Conservation (phyloP, 306 rosid genomes). For the Lotus japonicus region DNA sequence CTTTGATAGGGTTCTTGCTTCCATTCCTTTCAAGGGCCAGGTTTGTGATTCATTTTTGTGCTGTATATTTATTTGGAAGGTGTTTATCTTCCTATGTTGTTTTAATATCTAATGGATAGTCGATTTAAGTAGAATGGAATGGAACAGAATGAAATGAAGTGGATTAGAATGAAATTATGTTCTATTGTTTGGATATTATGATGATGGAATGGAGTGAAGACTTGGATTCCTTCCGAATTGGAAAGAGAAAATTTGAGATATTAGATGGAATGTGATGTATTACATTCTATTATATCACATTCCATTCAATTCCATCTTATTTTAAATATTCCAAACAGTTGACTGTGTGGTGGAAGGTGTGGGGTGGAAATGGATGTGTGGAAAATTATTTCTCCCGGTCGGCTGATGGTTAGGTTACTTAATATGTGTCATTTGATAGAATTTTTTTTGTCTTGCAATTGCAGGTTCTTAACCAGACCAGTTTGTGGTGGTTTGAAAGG, state of each 20-base stretch:
- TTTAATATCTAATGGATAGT: too few relatives aligned
- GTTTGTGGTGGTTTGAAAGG: slow-evolving; percentile 96
- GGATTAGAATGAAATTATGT: too few relatives aligned
- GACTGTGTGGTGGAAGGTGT: not conserved
- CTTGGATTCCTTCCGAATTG: too few relatives aligned
- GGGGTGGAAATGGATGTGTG: not conserved
- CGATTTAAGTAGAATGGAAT: too few relatives aligned
- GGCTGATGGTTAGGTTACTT: not conserved
- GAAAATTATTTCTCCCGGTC: not conserved
- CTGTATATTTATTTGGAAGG: not conserved
- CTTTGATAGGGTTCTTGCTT: slow-evolving; percentile 94
- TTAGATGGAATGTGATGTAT: too few relatives aligned
- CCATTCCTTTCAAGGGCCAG: slow-evolving; percentile 98
- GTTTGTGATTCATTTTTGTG: not conserved
- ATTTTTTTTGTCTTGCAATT: slow-evolving; percentile 1
- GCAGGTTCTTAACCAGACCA: slow-evolving; percentile 88
- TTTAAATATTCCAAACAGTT: not conserved
- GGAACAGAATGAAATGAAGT: too few relatives aligned
- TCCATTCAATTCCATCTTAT: too few relatives aligned
- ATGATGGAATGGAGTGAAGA: too few relatives aligned
- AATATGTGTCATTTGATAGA: not conserved
- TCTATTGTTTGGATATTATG: too few relatives aligned
- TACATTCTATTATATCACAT: too few relatives aligned
- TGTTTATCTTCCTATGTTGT: not conserved
- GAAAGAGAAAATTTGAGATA: too few relatives aligned